A percentile compares a stretch with the other conserved stretches of the same genome.
Conservation (phyloP, 1,139 yeast species). For the Candida albicans region DNA sequence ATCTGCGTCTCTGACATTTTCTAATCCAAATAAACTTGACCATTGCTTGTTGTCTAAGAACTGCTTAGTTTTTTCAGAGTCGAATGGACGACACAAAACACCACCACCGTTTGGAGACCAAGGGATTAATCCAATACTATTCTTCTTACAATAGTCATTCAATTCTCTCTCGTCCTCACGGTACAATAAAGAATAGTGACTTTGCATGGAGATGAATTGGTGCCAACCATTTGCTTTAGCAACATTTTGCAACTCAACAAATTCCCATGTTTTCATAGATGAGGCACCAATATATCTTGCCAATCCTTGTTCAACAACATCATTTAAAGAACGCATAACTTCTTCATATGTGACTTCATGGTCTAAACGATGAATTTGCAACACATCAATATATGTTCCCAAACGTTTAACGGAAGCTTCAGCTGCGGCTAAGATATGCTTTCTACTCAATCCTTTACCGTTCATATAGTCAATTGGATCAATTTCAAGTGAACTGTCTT, state of each 20-base stretch:
- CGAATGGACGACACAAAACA: constrained; percentile 38
- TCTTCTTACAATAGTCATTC: constrained; percentile 50
- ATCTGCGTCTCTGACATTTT: constrained; percentile 14
- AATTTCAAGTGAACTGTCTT: constrained; percentile 7
- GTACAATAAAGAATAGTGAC: constrained; percentile 51
- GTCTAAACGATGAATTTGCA: constrained; percentile 53
- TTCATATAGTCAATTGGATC: constrained; percentile 20
- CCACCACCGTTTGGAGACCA: constrained; percentile 55
- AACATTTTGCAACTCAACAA: constrained; percentile 47
- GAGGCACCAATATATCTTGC: constrained; percentile 60
- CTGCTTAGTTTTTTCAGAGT: constrained; percentile 5
- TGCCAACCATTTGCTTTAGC: constrained; percentile 55
- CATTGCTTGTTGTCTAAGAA: constrained; percentile 7
- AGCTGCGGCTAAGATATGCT: constrained; percentile 53
- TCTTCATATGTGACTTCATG: constrained; percentile 42
- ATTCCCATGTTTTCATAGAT: constrained; percentile 48
- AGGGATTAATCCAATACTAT: constrained; percentile 40
- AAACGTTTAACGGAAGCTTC: constrained; percentile 47
- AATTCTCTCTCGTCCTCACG: constrained; percentile 63
- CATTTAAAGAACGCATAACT: constrained; percentile 54
- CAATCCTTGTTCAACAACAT: constrained; percentile 46
- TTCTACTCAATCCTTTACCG: constrained; percentile 47
- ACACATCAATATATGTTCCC: constrained; percentile 51
- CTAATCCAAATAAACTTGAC: constrained; percentile 6
- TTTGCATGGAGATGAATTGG: constrained; percentile 60